These are phyloP conservation scores for Sugiyamaella lignohabitans DNA, from an alignment of 805 yeast genomes.

Conservation along the genomic window DNA sequence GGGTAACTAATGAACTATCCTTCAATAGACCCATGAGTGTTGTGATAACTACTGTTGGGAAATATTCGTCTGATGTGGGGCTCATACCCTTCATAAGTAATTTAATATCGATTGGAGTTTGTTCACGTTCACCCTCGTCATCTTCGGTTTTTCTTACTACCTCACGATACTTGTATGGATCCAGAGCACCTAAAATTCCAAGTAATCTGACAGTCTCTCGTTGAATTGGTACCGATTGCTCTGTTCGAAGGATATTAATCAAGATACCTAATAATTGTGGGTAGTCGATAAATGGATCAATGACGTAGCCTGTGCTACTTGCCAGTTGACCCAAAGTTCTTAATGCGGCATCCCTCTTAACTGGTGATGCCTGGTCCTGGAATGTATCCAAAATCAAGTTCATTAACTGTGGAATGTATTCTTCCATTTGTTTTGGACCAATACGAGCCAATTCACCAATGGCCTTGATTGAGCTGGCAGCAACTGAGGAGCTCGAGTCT, in stretches of 20 bases:
- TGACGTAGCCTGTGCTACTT: conserved; percentile 88
- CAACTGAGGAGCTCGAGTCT: conserved; percentile 71
- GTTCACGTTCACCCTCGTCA: conserved; percentile 56
- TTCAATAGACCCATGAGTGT: conserved; percentile 76
- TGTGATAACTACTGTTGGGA: conserved; percentile 88
- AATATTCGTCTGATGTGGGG: conserved; percentile 84
- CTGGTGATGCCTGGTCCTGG: conserved; percentile 86
- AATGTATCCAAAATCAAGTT: conserved; percentile 80
- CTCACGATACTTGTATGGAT: conserved; percentile 92
- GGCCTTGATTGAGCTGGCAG: conserved; percentile 77
- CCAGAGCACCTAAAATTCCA: conserved; percentile 94
- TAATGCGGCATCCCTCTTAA: conserved; percentile 83
- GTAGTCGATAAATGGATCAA: conserved; percentile 84
- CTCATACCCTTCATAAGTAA: conserved; percentile 89
- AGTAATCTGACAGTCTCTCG: conserved; percentile 83
- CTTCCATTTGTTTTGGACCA: conserved; percentile 77
- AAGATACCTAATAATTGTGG: conserved; percentile 82
- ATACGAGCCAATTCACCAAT: conserved; percentile 80
- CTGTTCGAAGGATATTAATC: conserved; percentile 75
- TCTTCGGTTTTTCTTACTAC: conserved; percentile 64
- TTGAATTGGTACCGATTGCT: conserved; percentile 63
- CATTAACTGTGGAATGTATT: conserved; percentile 66
- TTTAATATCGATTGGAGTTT: conserved; percentile 86
- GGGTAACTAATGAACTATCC: conserved; percentile 77
- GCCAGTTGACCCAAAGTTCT: conserved; percentile 83